These are phyloP conservation scores for Conoideocrella luteorostrata DNA, from an alignment of 2,329 filamentous ascomycete genomes.

Conservation along the genomic window DNA sequence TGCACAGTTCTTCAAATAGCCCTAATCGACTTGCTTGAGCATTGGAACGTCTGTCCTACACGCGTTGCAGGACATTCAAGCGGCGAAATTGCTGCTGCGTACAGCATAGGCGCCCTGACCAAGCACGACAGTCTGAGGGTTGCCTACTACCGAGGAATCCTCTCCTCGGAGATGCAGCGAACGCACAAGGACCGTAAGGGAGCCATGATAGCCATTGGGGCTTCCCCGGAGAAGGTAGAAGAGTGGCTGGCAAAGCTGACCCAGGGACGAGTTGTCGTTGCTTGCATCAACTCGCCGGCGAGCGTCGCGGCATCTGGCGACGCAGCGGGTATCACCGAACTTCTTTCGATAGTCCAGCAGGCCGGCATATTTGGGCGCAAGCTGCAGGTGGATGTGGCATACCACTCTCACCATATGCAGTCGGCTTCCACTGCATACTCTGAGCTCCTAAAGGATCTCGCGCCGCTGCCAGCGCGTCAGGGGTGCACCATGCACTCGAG, in stretches of 20 bases:
- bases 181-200: too few relatives aligned
- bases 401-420: slow-evolving; percentile 14
- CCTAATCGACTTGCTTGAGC: slow-evolving; percentile 22
- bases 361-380: slow-evolving; percentile 24
- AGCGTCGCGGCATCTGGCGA: slow-evolving; percentile 24
- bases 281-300: slow-evolving; percentile 20
- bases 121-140: slow-evolving; percentile 10
- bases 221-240: slow-evolving; percentile 5
- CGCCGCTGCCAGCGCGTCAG: not conserved
- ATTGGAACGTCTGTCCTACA: slow-evolving; percentile 18
- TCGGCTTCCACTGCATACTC: not conserved
- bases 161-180: slow-evolving; percentile 4
- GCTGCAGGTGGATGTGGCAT: slow-evolving; percentile 27
- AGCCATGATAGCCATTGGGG: slow-evolving; percentile 11
- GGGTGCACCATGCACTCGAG: not conserved
- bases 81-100: slow-evolving; percentile 28
- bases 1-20: slow-evolving; percentile 31
- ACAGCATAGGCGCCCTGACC: slow-evolving; percentile 19
- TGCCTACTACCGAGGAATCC: slow-evolving; percentile 12
- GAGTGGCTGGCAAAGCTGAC: not conserved
- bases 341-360: slow-evolving; percentile 16
- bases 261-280: slow-evolving; percentile 1
- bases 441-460: too few relatives aligned
- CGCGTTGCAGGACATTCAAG: slow-evolving; percentile 24
- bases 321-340: slow-evolving; percentile 14